These are phyloP conservation scores for Mycena haematopus DNA, from an alignment of 768 basidiomycete species.

Conservation along the genomic window DNA sequence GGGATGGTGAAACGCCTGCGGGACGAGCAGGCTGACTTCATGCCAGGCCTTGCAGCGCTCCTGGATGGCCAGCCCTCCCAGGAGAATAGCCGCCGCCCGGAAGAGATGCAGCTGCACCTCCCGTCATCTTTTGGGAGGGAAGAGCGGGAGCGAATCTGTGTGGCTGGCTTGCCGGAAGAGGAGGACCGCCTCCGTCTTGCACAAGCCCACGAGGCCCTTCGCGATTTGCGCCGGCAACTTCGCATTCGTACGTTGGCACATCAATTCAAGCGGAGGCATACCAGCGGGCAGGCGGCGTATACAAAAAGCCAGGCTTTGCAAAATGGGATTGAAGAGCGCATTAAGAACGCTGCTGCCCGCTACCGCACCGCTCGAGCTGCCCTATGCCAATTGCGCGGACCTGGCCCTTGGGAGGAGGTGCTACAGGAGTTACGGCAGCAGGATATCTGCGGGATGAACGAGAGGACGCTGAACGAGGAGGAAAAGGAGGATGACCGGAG, in stretches of 20 bases:
- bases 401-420: conserved; percentile 23
- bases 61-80: background rate
- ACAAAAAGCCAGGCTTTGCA: conserved; percentile 24
- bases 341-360: background rate
- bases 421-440: conserved; percentile 11
- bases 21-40: conserved; percentile 10
- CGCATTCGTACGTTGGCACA: conserved; percentile 26
- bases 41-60: background rate
- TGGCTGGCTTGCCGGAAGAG: conserved; percentile 22
- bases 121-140: conserved; percentile 29
- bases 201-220: conserved; percentile 28
- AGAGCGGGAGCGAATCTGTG: conserved; percentile 10
- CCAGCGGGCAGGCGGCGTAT: conserved; percentile 24
- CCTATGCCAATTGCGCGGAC: conserved; percentile 17
- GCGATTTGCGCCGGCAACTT: conserved; percentile 28
- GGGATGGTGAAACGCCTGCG: conserved; percentile 3
- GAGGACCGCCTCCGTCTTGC: conserved; percentile 32
- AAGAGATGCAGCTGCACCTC: conserved; percentile 26
- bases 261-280: conserved; percentile 30
- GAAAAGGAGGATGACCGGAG: conserved; percentile 8
- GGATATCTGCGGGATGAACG: conserved; percentile 10
- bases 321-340: conserved; percentile 24
- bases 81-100: conserved; percentile 14
- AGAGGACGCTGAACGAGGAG: conserved; percentile 1
- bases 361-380: conserved; percentile 14